A percentile compares a stretch with the other conserved stretches of the same genome.
phyloP scores from a whole-genome alignment of 2,329 filamentous ascomycete genomes.

The Phyllosticta citrichinensis region DNA sequence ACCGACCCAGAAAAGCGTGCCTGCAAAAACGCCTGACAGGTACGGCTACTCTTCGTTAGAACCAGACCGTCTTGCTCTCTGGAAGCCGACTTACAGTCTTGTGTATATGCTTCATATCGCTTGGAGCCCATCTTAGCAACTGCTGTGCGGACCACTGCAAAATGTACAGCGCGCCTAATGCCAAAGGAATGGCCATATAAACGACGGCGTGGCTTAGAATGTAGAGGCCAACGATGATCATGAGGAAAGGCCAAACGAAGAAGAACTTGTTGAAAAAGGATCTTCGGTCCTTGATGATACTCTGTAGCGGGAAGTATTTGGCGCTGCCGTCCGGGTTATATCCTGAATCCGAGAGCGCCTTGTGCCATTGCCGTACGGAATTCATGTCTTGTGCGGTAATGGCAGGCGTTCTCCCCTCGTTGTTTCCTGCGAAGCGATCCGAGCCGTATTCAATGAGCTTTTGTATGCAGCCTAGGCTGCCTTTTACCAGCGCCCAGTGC shows the following conservation, averaged over 20 bases:
- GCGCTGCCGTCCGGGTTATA: slow-evolving; percentile 71
- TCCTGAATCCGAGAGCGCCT: slow-evolving; percentile 72
- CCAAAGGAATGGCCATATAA: slow-evolving; percentile 64
- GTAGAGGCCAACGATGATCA: slow-evolving; percentile 61
- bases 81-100: slow-evolving; percentile 60
- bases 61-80: not conserved
- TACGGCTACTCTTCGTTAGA: slow-evolving; percentile 54
- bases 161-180: slow-evolving; percentile 54
- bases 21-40: slow-evolving; percentile 87
- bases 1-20: slow-evolving; percentile 70
- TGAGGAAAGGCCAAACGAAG: slow-evolving; percentile 77
- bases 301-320: slow-evolving; percentile 62
- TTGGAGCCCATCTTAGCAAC: slow-evolving; percentile 69
- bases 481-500: slow-evolving; percentile 95
- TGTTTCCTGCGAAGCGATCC: slow-evolving; percentile 82
- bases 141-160: slow-evolving; percentile 71
- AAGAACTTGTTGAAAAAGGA: slow-evolving; percentile 75
- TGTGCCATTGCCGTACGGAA: slow-evolving; percentile 69
- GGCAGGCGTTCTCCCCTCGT: slow-evolving; percentile 80
- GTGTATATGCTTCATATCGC: slow-evolving; percentile 82
- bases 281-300: slow-evolving; percentile 65
- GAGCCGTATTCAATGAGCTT: slow-evolving; percentile 94
- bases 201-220: slow-evolving; percentile 65
- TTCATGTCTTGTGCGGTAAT: slow-evolving; percentile 86
- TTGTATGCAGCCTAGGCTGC: slow-evolving; percentile 77